These are phyloP conservation scores for Solanum chiquidenum DNA, from an alignment of 257 asterid genomes.

Conservation along the genomic window DNA sequence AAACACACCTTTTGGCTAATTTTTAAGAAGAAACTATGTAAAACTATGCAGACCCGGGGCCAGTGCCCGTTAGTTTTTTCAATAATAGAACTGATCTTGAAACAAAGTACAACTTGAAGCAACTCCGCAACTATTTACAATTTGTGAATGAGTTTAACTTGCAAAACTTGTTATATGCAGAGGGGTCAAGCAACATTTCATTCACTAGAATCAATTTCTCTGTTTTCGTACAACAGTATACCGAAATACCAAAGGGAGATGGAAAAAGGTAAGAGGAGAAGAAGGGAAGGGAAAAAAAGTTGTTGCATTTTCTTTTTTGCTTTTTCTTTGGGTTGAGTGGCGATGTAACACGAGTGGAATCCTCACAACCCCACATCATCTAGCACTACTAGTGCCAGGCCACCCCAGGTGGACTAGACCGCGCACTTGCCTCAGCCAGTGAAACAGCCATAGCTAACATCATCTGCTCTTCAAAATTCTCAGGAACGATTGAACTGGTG, in stretches of 20 bases:
- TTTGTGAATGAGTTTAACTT: not conserved
- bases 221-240: not conserved
- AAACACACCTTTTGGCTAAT: not conserved
- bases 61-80: too few relatives aligned
- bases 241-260: not conserved
- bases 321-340: not conserved
- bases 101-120: not conserved
- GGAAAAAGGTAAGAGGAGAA: not conserved
- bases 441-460: conserved; percentile 85
- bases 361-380: not conserved
- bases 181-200: not conserved
- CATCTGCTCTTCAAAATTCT: conserved; percentile 90
- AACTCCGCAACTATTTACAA: not conserved
- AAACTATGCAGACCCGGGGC: too few relatives aligned
- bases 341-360: not conserved
- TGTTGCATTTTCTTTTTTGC: not conserved
- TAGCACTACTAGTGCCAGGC: conserved; percentile 43
- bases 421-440: conserved; percentile 73
- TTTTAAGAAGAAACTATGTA: too few relatives aligned
- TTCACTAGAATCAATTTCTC: conserved; percentile 2
- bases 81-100: too few relatives aligned
- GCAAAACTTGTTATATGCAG: not conserved
- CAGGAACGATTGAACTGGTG: conserved; percentile 47
- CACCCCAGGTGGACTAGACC: conserved; percentile 54
- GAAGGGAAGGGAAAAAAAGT: not conserved